Conservation (phyloP, 1,284 basidiomycete genomes). For the Trichosporon sp. region DNA sequence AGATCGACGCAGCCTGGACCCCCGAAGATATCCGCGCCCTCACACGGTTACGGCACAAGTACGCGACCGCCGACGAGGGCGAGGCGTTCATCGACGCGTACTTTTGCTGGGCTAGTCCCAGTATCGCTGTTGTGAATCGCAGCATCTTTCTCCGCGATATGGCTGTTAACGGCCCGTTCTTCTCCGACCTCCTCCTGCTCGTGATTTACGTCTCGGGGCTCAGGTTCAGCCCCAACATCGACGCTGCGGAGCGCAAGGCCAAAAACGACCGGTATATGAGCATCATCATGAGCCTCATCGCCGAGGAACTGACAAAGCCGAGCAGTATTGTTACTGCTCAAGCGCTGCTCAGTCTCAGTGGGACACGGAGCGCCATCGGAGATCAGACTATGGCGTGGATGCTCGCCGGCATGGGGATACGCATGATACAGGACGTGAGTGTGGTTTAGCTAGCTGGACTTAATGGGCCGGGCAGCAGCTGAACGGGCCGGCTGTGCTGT, state of each 20-base stretch:
- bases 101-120: conserved; percentile 21
- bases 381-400: conserved; percentile 25
- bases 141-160: conserved; percentile 23
- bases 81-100: conserved; percentile 21
- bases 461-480: too few relatives aligned
- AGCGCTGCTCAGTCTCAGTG: conserved; percentile 19
- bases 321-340: conserved; percentile 17
- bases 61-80: conserved; percentile 21
- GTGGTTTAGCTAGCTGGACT: too few relatives aligned
- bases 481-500: too few relatives aligned
- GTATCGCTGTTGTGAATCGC: conserved; percentile 16
- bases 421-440: conserved; percentile 25
- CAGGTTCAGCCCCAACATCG: conserved; percentile 20
- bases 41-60: conserved; percentile 20
- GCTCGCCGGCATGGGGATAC: conserved; percentile 23
- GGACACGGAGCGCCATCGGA: conserved; percentile 20
- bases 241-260: conserved; percentile 15
- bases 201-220: conserved; percentile 20
- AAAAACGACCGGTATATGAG: conserved; percentile 17
- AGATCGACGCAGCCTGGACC: conserved; percentile 14
- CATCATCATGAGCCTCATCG: conserved; percentile 19
- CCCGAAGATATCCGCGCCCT: conserved; percentile 16
- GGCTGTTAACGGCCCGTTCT: conserved; percentile 23
- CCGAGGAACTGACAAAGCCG: conserved; percentile 18
- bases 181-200: conserved; percentile 22